Percentiles rank a stretch among this genome's conserved stretches.
These are phyloP conservation scores for Tanacetum coccineum DNA, from an alignment of 129 eudicot genomes.

Conservation along the genomic window DNA sequence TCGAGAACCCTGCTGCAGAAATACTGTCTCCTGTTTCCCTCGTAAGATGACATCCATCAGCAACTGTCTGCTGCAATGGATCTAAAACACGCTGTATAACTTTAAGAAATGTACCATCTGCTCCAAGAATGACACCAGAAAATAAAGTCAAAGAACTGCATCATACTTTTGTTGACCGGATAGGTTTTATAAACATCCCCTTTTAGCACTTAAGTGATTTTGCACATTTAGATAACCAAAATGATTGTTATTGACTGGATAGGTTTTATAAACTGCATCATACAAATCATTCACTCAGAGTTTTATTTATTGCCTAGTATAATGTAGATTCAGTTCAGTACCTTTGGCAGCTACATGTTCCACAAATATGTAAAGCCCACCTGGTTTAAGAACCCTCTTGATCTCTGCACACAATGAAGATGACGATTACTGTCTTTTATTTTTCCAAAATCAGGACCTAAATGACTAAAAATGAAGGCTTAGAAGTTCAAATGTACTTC, in stretches of 20 bases:
- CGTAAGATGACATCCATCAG: constrained; percentile 92
- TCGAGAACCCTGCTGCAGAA: constrained; percentile 70
- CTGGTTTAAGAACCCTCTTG: constrained; percentile 88
- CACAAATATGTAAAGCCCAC: constrained; percentile 73
- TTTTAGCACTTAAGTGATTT: too few relatives aligned
- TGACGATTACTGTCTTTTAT: neutral
- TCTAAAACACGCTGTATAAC: constrained; percentile 60
- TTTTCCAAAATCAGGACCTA: neutral
- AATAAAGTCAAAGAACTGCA: neutral
- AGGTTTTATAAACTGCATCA: neutral
- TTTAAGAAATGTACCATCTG: constrained; percentile 80
- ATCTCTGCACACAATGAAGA: constrained; percentile 49
- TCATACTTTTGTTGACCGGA: neutral
- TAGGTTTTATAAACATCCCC: neutral
- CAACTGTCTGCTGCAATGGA: constrained; percentile 80
- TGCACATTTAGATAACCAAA: too few relatives aligned
- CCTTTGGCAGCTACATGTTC: constrained; percentile 95
- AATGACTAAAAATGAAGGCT: too few relatives aligned
- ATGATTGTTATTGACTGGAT: neutral
- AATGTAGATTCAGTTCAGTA: constrained; percentile 20
- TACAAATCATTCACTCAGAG: neutral
- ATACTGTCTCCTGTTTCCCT: constrained; percentile 66
- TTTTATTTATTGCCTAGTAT: neutral
- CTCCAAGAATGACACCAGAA: constrained; percentile 12
- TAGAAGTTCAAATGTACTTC: too few relatives aligned